Conservation (phyloP, 441 rosid species). For the Brassica balearica region DNA sequence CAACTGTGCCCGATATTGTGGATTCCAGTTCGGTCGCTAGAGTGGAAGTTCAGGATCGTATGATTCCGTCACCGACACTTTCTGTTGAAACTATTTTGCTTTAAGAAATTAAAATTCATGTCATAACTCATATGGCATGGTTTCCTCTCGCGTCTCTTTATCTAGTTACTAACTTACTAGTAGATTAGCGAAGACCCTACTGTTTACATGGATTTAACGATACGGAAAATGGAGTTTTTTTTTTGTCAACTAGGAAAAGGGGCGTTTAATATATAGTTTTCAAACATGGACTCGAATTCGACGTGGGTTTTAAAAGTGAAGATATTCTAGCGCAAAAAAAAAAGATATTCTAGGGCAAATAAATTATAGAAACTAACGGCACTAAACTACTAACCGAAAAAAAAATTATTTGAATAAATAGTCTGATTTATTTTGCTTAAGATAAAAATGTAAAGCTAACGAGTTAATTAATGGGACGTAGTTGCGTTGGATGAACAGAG, state of each 20-base stretch:
- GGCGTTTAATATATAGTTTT: not conserved
- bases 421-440: too few species aligned
- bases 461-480: too few species aligned
- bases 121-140: not conserved
- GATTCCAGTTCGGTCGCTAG: conserved; percentile 4
- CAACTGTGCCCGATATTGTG: conserved; percentile 18
- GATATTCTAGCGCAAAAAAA: not conserved
- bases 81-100: not conserved
- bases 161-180: not conserved
- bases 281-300: not conserved
- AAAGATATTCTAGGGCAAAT: not conserved
- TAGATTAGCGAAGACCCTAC: not conserved
- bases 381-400: not conserved
- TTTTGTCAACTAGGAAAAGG: not conserved
- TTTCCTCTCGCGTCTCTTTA: not conserved
- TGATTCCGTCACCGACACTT: not conserved
- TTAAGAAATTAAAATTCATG: not conserved
- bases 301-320: not conserved
- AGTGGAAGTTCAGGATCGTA: not conserved
- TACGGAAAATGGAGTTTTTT: too few species aligned
- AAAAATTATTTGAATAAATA: too few species aligned
- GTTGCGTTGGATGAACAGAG: too few species aligned
- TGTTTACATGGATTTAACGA: not conserved
- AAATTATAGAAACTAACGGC: not conserved
- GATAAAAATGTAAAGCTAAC: too few species aligned